These are phyloP conservation scores for Camellia lanceoleosa DNA, from an alignment of 148 eudicot species.

Conservation along the genomic window DNA sequence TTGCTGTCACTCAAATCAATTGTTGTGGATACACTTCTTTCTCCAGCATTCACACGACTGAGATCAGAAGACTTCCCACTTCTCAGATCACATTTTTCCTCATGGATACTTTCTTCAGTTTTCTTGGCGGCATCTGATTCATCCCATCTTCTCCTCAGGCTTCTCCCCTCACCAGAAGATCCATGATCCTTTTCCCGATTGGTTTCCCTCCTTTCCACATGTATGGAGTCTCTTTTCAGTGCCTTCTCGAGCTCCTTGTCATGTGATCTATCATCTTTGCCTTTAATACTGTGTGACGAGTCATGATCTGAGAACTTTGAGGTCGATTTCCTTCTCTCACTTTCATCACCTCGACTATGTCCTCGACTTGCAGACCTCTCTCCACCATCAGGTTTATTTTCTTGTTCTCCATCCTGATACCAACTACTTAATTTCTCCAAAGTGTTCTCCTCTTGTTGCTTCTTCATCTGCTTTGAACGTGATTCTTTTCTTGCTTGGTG, in stretches of 20 bases:
- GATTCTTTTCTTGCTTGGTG: constrained; percentile 53
- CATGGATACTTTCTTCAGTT: constrained; percentile 30
- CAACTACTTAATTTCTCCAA: constrained; percentile 76
- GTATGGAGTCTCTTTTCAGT: constrained; percentile 41
- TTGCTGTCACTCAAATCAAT: not conserved
- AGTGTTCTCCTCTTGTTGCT: constrained; percentile 64
- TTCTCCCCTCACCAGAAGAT: constrained; percentile 19
- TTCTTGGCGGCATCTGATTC: constrained; percentile 38
- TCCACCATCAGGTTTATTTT: constrained; percentile 52
- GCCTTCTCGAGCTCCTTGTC: constrained; percentile 47
- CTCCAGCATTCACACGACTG: constrained; percentile 6
- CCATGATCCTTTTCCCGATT: constrained; percentile 26
- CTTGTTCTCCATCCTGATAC: constrained; percentile 77
- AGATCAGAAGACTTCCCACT: constrained; percentile 24
- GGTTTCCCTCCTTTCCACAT: constrained; percentile 40
- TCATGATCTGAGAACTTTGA: constrained; percentile 56
- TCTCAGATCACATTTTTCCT: constrained; percentile 33
- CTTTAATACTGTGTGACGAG: constrained; percentile 42
- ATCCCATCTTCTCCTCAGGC: constrained; percentile 49
- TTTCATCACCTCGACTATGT: constrained; percentile 48
- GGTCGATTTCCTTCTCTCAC: constrained; percentile 50
- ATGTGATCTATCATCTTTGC: constrained; percentile 42
- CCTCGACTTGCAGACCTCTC: constrained; percentile 50
- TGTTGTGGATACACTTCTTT: not conserved
- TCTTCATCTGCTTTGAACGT: constrained; percentile 47